Percentiles rank a stretch among this genome's conserved stretches.
These are phyloP conservation scores for Parathielavia hyrcaniae DNA, from an alignment of 495 filamentous ascomycete genomes.

Conservation along the genomic window DNA sequence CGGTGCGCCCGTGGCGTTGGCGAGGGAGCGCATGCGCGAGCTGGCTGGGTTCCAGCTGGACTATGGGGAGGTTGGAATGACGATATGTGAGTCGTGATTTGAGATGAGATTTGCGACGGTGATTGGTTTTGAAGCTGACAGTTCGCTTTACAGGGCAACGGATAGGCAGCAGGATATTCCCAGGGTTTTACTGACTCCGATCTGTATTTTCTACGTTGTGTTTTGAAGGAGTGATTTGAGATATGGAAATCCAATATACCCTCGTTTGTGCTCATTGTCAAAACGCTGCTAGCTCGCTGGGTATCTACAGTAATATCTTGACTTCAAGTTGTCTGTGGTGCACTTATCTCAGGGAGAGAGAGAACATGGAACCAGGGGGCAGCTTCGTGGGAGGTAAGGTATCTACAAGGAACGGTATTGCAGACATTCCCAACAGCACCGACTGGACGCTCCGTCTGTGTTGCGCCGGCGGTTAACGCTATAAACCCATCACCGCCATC, in stretches of 20 bases:
- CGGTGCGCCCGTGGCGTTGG: constrained; percentile 10
- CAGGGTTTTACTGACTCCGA: constrained; percentile 21
- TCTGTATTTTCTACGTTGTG: neutral
- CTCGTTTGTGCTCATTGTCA: constrained; percentile 1
- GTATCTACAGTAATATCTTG: neutral
- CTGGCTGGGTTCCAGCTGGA: constrained; percentile 27
- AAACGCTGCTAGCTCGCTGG: neutral
- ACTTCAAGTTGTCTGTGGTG: too few species aligned
- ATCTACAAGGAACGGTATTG: too few species aligned
- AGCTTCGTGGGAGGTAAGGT: too few species aligned
- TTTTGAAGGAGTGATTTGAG: neutral
- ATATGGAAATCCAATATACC: constrained; percentile 17
- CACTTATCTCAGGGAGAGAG: too few species aligned
- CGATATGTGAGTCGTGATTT: constrained; percentile 22
- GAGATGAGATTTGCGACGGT: neutral
- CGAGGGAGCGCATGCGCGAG: constrained; percentile 31
- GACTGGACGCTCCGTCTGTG: too few species aligned
- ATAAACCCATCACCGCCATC: too few species aligned
- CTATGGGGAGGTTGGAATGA: constrained; percentile 15
- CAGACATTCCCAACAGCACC: too few species aligned
- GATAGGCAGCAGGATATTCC: constrained; percentile 25
- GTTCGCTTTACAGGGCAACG: constrained; percentile 22
- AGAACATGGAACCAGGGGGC: too few species aligned
- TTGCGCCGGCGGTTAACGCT: too few species aligned
- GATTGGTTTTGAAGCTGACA: neutral